Evolutionary conservation across 768 basidiomycete species (phyloP), one percentile per base, ranked within the genome.

Genomic region (Epithele typhae): DNA sequence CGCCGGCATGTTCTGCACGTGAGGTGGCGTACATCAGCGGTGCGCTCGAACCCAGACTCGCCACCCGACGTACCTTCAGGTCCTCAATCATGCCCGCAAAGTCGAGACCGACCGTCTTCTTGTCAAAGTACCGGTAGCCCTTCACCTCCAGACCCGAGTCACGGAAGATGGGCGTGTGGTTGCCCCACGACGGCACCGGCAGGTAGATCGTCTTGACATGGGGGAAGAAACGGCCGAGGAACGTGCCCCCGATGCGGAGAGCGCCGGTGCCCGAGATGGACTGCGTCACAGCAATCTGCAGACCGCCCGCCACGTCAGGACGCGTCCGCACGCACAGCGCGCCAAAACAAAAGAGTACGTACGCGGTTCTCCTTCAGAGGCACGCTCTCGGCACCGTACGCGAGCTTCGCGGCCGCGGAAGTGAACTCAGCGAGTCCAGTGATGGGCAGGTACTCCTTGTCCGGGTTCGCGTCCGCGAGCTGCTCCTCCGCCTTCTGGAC

Each of bases 211-310:
- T 77, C 69, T 90, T 90, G 47, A 87, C 71, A 63, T 91, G 78
- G 34, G 88, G 88, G 62, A 92, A 94, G 65, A 92, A 89, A 33
- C 87, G 84, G 19, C 82, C 85, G 25, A 98, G 69, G 77, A 99
- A 98, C 24, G 86, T 85, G 53, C 84, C 92, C 40, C 93, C 96
- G 65, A 98, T 90, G 58, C 96, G 81, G 54, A 97, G 87, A 37
- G 96, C 96, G 57, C 96, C 96, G 11, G 96, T 99, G 12, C 96
- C 96, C 23, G 95, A 98, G 66, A 98, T 94, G 45, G 93, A 85
- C 67, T 99, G 96, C 10, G 92, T 87, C 43, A 87, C 76, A 21
- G 90, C 80, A 60, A 94, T 75, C 88, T 94, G 56, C 44, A 37
- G 47, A 12, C 35, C 30, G 21, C 23, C 25, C 11, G 21, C 23